A percentile compares a stretch with the other conserved stretches of the same genome.
Conservation (phyloP, 306 rosid genomes). For the Castanea crenata region DNA sequence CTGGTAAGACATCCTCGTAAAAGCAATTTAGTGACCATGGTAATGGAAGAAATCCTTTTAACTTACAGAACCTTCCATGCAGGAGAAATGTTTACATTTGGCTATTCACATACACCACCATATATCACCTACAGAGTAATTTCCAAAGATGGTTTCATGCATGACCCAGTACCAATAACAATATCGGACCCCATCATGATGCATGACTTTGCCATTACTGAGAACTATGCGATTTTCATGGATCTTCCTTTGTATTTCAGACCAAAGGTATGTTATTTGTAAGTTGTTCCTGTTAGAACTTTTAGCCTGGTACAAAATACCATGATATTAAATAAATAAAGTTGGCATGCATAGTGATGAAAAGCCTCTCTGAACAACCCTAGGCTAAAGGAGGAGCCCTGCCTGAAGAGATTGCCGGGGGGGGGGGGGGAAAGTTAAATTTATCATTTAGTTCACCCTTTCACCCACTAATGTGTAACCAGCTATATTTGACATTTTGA, state of each 20-base stretch:
- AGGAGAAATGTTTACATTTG: constrained; percentile 97
- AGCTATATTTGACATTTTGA: no score
- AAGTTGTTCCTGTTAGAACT: constrained; percentile 2
- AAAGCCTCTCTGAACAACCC: background rate
- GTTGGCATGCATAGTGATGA: constrained; percentile 1
- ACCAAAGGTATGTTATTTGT: constrained; percentile 67
- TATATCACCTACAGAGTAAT: constrained; percentile 88
- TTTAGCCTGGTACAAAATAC: background rate
- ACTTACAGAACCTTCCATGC: constrained; percentile 37
- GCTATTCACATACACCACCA: constrained; percentile 80
- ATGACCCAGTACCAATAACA: constrained; percentile 92
- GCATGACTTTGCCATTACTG: constrained; percentile 96
- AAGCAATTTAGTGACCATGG: constrained; percentile 18
- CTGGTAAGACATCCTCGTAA: constrained; percentile 51
- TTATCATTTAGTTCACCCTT: no score
- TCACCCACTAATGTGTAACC: no score
- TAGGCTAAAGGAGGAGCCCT: background rate
- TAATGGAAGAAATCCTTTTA: constrained; percentile 9
- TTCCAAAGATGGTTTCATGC: constrained; percentile 85
- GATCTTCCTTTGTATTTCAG: constrained; percentile 85
- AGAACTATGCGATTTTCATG: constrained; percentile 83
- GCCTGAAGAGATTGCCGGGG: no score
- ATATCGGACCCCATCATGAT: constrained; percentile 86
- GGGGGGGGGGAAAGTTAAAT: background rate
- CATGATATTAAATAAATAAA: background rate